Conservation (phyloP, 139 green algal genomes). For the Haematococcus sp. region DNA sequence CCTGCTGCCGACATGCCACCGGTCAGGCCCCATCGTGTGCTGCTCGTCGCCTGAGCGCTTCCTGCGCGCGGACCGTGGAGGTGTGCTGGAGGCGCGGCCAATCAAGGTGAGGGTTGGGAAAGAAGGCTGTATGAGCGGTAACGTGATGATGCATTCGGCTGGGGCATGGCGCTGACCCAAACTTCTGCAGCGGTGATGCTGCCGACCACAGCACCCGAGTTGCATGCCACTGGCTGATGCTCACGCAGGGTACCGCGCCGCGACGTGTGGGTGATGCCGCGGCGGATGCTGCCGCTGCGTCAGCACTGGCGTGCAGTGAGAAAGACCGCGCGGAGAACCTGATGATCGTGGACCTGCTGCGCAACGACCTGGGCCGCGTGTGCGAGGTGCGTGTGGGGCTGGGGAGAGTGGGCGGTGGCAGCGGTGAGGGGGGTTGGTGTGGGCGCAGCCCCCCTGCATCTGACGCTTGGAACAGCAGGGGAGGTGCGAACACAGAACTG, state of each 20-base stretch:
- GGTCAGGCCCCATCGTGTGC: constrained; percentile 57
- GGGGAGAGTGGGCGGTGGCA: too few species aligned
- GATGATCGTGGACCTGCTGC: constrained; percentile 99
- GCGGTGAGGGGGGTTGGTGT: too few species aligned
- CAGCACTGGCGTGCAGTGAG: constrained; percentile 59
- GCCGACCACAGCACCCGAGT: too few species aligned
- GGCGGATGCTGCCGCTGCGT: constrained; percentile 59
- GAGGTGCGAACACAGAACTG: too few species aligned
- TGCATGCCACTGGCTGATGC: too few species aligned
- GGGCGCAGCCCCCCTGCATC: too few species aligned
- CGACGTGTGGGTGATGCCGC: constrained; percentile 36
- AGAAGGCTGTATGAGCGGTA: too few species aligned
- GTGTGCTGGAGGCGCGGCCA: constrained; percentile 89
- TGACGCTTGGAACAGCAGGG: too few species aligned
- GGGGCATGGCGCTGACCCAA: too few species aligned
- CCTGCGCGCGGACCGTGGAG: constrained; percentile 62
- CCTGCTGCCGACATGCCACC: background rate
- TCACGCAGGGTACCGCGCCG: constrained; percentile 54
- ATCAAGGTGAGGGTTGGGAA: too few species aligned
- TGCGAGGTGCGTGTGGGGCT: constrained; percentile 63
- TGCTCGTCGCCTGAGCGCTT: constrained; percentile 98
- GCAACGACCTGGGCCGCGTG: constrained; percentile 93
- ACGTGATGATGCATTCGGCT: too few species aligned
- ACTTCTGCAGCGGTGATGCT: background rate
- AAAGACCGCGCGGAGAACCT: constrained; percentile 98